Conservation (phyloP, 2,329 filamentous ascomycete genomes). For the Neofusicoccum kwambonambiense region DNA sequence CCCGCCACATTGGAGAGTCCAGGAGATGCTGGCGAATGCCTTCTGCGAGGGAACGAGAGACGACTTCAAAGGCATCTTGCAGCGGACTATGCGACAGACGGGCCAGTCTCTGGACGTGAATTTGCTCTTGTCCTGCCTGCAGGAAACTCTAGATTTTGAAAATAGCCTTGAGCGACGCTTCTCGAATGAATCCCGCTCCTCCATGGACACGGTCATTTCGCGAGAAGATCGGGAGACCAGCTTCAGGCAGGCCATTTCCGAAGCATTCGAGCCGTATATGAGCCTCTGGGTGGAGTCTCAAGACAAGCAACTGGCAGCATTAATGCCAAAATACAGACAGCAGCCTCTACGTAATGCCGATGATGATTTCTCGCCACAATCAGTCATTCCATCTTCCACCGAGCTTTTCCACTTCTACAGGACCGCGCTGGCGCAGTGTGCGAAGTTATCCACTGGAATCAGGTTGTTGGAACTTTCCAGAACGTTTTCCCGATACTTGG, state of each 20-base stretch:
- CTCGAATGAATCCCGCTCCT: slow-evolving; percentile 68
- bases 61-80: slow-evolving; percentile 90
- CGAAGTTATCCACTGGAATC: slow-evolving; percentile 90
- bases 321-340: slow-evolving; percentile 84
- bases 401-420: slow-evolving; percentile 98
- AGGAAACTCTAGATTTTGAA: slow-evolving; percentile 96
- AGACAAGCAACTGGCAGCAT: slow-evolving; percentile 77
- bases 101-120: slow-evolving; percentile 86
- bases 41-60: slow-evolving; percentile 96
- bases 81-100: slow-evolving; percentile 70
- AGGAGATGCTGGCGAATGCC: slow-evolving; percentile 82
- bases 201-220: slow-evolving; percentile 85
- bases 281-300: slow-evolving; percentile 97
- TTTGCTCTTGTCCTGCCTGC: slow-evolving; percentile 79
- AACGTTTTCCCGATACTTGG: slow-evolving; percentile 87
- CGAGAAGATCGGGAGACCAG: slow-evolving; percentile 71
- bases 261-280: slow-evolving; percentile 95
- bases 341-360: slow-evolving; percentile 78
- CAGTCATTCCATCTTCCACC: slow-evolving; percentile 89
- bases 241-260: slow-evolving; percentile 89
- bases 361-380: slow-evolving; percentile 87
- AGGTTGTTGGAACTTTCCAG: slow-evolving; percentile 80
- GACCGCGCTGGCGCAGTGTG: slow-evolving; percentile 86
- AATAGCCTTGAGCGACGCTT: slow-evolving; percentile 86
- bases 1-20: slow-evolving; percentile 82